Base-by-base conservation (phyloP, 352 stramenopile species). In the Phytophthora europaea region DNA sequence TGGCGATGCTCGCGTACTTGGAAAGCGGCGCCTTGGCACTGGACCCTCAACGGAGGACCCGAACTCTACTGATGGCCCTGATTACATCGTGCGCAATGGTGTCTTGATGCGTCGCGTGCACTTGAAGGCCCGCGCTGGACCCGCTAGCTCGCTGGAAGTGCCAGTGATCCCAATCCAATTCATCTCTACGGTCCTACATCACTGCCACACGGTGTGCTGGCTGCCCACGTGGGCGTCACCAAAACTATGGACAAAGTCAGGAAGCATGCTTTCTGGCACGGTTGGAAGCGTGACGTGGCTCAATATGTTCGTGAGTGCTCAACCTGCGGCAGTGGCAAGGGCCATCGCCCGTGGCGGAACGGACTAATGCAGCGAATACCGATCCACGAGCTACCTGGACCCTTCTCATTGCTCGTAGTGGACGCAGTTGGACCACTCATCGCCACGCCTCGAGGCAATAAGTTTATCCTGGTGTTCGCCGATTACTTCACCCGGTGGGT, bases 131-230 rank as follows among this genome's bases (percentile, higher is more conserved):
- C 7, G 33, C 6, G 50, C 34, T 0, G 65, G 48, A 6, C 55
- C 20, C 4, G 65, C 65, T 8, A 33, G 36, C 16, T 38, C 55
- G 2, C 15, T 65, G 5, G 47, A 10, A 2, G 56, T 72, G 26
- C 26, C 26, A 2, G 26, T 28, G 26, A 28, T 28, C 26, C 26
- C 65, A 0, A 16, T 40, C 1, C 9, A 34, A 8, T 72, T 50
- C 15, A 47, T 72, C 6, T 56, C 51, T 6, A 67, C 65, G 5
- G 65, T 72, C 10, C 38, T 66, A 20, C 47, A 65, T 15, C 56
- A 43, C 34, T 71, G 65, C 36, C 65, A 72, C 26, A 9, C 20
- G 2, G 65, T 20, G 6, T 67, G 1, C 5, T 72, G 38, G 53
- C 57, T 10, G 23, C 50, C 1, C 50, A 66, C 18, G n/a, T 52